Conservation (phyloP, 352 stramenopile genomes). For the Globisporangium middletonii region DNA sequence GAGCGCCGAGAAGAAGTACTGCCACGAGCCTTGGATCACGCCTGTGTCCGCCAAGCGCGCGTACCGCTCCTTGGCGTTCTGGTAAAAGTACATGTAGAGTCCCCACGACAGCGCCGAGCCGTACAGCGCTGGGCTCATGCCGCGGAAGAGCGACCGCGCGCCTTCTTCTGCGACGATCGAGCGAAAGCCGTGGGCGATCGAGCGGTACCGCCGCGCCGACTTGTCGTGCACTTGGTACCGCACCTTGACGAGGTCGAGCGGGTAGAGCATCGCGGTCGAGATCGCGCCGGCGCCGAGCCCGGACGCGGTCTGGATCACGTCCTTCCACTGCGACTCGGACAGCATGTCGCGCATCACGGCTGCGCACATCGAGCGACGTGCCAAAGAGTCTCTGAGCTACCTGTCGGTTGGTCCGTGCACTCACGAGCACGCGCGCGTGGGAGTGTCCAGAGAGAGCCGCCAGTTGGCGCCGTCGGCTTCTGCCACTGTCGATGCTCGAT, state of each 20-base stretch:
- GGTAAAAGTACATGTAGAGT: slow-evolving; percentile 98
- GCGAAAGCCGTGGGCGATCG: slow-evolving; percentile 64
- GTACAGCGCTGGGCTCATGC: slow-evolving; percentile 94
- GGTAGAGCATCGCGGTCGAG: slow-evolving; percentile 89
- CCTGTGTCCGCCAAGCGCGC: slow-evolving; percentile 62
- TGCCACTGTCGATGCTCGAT: too few relatives aligned
- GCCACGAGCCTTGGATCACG: slow-evolving; percentile 69
- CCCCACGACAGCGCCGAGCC: slow-evolving; percentile 95
- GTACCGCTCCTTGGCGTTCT: slow-evolving; percentile 90
- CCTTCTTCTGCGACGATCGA: slow-evolving; percentile 85
- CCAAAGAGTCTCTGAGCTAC: background rate
- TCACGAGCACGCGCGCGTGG: background rate
- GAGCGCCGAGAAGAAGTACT: slow-evolving; percentile 79
- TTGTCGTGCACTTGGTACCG: slow-evolving; percentile 95
- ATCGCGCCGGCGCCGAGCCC: slow-evolving; percentile 73
- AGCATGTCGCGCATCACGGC: slow-evolving; percentile 35
- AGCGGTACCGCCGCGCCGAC: slow-evolving; percentile 60
- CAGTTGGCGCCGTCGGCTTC: too few relatives aligned
- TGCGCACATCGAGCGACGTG: slow-evolving; percentile 7
- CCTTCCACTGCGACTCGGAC: slow-evolving; percentile 54
- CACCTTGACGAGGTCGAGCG: slow-evolving; percentile 97
- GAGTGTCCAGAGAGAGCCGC: too few relatives aligned
- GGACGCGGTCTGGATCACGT: slow-evolving; percentile 57
- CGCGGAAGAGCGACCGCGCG: slow-evolving; percentile 88
- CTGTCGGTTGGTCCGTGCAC: background rate